Conservation (phyloP, 2,329 filamentous ascomycete species). For the Bipolaris victoriae region DNA sequence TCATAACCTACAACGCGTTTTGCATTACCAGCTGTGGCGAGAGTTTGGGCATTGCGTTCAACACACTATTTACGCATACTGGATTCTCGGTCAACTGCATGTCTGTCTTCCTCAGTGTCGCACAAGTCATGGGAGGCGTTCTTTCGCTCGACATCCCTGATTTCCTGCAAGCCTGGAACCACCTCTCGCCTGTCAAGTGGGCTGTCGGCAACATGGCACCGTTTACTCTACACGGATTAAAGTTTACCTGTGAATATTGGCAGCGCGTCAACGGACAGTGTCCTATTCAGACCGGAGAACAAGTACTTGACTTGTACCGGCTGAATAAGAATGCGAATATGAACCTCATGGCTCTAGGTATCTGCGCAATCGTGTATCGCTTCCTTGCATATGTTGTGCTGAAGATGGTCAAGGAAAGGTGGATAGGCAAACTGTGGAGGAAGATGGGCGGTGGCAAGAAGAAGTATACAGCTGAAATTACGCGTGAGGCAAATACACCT, state of each 20-base stretch:
- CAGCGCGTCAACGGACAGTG: constrained; percentile 69
- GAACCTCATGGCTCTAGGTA: constrained; percentile 68
- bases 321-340: constrained; percentile 66
- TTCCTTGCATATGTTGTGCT: constrained; percentile 66
- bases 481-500: not conserved
- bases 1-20: constrained; percentile 71
- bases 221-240: constrained; percentile 66
- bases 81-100: constrained; percentile 79
- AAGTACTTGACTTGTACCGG: constrained; percentile 71
- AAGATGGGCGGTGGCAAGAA: constrained; percentile 29
- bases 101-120: constrained; percentile 71
- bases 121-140: constrained; percentile 66
- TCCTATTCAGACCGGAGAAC: constrained; percentile 67
- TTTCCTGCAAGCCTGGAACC: constrained; percentile 63
- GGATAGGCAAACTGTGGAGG: constrained; percentile 49
- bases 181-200: constrained; percentile 75
- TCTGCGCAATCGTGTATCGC: constrained; percentile 69
- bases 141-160: constrained; percentile 11
- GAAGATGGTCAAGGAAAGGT: constrained; percentile 61
- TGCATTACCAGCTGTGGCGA: constrained; percentile 77
- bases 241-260: constrained; percentile 67
- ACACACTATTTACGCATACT: constrained; percentile 75
- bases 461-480: constrained; percentile 2
- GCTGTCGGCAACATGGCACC: constrained; percentile 69
- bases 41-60: constrained; percentile 79